Evolutionary conservation across 208 protist species (phyloP).

Genomic region (Trypanosoma platydactyli): DNA sequence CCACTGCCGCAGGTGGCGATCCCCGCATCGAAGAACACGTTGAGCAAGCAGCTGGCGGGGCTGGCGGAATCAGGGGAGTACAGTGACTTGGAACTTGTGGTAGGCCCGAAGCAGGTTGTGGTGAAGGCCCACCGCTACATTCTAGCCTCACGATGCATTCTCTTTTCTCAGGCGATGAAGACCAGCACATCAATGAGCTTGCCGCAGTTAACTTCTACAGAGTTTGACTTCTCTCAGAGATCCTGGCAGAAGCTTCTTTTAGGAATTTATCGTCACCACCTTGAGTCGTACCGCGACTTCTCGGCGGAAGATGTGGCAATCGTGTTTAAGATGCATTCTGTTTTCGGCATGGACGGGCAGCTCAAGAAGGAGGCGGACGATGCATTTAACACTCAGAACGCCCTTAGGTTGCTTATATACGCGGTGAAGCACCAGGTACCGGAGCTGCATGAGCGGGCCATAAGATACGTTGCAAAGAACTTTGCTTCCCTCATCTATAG

Average conservation of each 20-base stretch:
- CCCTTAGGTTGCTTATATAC: conserved; percentile 80
- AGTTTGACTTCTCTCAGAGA: conserved; percentile 86
- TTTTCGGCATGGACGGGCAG: conserved; percentile 82
- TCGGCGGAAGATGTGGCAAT: conserved; percentile 84
- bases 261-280: conserved; percentile 76
- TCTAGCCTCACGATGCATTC: conserved; percentile 78
- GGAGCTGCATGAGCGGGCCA: conserved; percentile 80
- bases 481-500: conserved; percentile 62
- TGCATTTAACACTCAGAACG: conserved; percentile 66
- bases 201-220: conserved; percentile 46
- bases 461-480: conserved; percentile 65
- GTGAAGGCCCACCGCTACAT: conserved; percentile 81
- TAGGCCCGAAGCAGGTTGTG: conserved; percentile 68
- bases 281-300: conserved; percentile 68
- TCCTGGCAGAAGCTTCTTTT: conserved; percentile 80
- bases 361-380: conserved; percentile 84
- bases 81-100: conserved; percentile 78
- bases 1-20: conserved; percentile 63
- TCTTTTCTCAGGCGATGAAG: conserved; percentile 76
- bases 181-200: conserved; percentile 42
- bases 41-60: conserved; percentile 78
- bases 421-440: conserved; percentile 80
- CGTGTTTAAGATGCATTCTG: conserved; percentile 80
- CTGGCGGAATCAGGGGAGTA: conserved; percentile 85
- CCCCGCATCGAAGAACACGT: conserved; percentile 66